Base-by-base conservation (phyloP, 352 stramenopile species). In the Pythium dissotocum region DNA sequence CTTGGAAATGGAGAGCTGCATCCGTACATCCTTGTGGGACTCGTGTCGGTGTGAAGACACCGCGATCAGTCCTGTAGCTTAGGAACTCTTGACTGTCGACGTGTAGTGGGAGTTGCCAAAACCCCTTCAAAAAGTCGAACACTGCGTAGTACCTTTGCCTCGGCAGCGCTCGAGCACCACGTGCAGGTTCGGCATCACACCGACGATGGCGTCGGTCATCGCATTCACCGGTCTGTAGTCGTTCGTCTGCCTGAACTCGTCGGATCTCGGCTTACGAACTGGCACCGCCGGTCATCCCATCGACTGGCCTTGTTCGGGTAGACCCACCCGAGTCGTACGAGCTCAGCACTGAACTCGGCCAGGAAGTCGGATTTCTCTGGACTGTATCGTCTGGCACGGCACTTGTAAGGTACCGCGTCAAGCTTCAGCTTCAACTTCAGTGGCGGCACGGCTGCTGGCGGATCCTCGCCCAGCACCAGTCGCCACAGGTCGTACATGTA, bases 51-150 rank as follows among this genome's bases (percentile, higher is more conserved):
- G 64, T 82, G 44, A 69, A 79, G 1, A 74, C 49, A 7, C 61
- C 65, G 1, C 48, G 35, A 30, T 77, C 54, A 4, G 71, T 74
- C 71, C 78, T 74, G 52, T 73, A 76, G 0, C 42, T 69, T 21
- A 77, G 42, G n/a, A n/a, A n/a, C n/a, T n/a, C n/a, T n/a, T 9
- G 67, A 24, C 67, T 74, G 5, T 62, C 35, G 18, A 69, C 33
- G 35, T 65, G 62, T 0, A 75, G 8, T 12, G 61, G 52, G 13
- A 77, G 48, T 49, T 78, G 64, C 65, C 69, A 74, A 21, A 69
- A 73, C 13, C 65, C 59, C 24, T 51, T 70, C 38, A 55, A 46
- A 58, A 71, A 76, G 63, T 46, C 56, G 42, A 70, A 70, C 96
- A 70, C 10, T 2, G 32, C 64, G 30, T 42, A 61, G 56, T 42